Evolutionary conservation across 352 stramenopile genomes (phyloP), one percentile per base, ranked within the genome.

Genomic region (Pelagophyceae sp.): DNA sequence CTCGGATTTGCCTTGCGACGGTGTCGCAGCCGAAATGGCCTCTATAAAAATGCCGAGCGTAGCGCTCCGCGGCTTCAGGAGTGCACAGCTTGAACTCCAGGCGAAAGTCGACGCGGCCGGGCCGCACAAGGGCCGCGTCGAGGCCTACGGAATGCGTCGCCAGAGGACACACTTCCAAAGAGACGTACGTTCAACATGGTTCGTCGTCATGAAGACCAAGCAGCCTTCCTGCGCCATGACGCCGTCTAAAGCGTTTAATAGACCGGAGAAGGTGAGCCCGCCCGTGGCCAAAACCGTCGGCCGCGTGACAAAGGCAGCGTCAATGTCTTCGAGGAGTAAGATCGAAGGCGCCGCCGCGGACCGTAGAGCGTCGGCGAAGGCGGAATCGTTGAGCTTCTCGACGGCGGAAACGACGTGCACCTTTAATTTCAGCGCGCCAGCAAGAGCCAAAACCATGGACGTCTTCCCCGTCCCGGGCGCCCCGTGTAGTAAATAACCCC

Each of bases 391-490:
- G 51, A 84, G 69, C n/a, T 77, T 69, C n/a, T 83, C 78, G n/a
- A 38, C 76, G 0, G 81, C 35, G 51, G 78, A 78, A 5, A 84
- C 31, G 25, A 84, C 78, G 78, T 79, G 84, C 23, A 94, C 88
- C 75, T 92, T 86, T 35, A 87, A 86, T 38, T 85, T 82, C 0
- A 90, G 90, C 80, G 92, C 72, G 76, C 87, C 82, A 15, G 90
- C 90, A 40, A 96, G 80, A 2, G 90, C 90, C 79, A 94, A 92
- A 82, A 95, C 94, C 58, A 95, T 79, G 72, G 82, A 90, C 15
- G 89, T 95, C 82, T 96, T 96, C 40, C 91, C 91, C 37, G 89
- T 95, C 27, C 91, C 90, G 5, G 90, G 91, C 23, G 88, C 88
- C 3, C 90, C 91, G 63, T 95, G 85, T 3, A 96, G 85, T 54